A percentile compares a stretch with the other conserved stretches of the same genome.
phyloP scores from a whole-genome alignment of 2,329 filamentous ascomycete species.

The Chaetoscypha palmicola region DNA sequence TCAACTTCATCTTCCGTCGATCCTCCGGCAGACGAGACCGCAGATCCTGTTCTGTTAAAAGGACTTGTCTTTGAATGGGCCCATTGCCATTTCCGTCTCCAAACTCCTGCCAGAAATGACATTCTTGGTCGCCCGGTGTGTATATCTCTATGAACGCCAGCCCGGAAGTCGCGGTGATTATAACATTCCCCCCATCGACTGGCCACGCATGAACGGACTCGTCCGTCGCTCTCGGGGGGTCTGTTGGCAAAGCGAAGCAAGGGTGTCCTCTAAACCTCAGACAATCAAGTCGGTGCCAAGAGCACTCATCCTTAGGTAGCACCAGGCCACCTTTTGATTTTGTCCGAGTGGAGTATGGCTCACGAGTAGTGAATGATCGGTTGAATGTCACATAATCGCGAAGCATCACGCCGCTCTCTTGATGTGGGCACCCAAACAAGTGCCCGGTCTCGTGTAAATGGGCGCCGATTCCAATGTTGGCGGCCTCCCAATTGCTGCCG shows the following conservation, averaged over 20 bases:
- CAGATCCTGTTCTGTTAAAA: constrained; percentile 68
- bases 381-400: constrained; percentile 81
- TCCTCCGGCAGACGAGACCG: constrained; percentile 64
- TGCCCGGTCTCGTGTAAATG: constrained; percentile 90
- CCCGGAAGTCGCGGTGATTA: constrained; percentile 73
- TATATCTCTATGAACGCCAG: constrained; percentile 82
- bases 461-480: constrained; percentile 86
- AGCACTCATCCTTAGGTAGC: constrained; percentile 72
- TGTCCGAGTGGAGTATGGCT: constrained; percentile 81
- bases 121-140: constrained; percentile 71
- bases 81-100: constrained; percentile 51
- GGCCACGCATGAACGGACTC: constrained; percentile 80
- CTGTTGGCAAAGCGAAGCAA: constrained; percentile 77
- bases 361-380: constrained; percentile 71
- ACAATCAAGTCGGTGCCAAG: constrained; percentile 84
- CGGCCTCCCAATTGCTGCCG: constrained; percentile 92
- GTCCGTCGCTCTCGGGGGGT: constrained; percentile 57
- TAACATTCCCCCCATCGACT: constrained; percentile 67
- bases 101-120: constrained; percentile 77
- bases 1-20: constrained; percentile 64
- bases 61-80: constrained; percentile 62
- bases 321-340: constrained; percentile 75
- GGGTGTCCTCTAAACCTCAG: constrained; percentile 86
- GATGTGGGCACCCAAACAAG: constrained; percentile 81
- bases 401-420: constrained; percentile 87